Percentiles rank a stretch among this genome's conserved stretches.
These are phyloP conservation scores for Solanum dulcamara DNA, from an alignment of 257 asterid genomes.

Conservation along the genomic window DNA sequence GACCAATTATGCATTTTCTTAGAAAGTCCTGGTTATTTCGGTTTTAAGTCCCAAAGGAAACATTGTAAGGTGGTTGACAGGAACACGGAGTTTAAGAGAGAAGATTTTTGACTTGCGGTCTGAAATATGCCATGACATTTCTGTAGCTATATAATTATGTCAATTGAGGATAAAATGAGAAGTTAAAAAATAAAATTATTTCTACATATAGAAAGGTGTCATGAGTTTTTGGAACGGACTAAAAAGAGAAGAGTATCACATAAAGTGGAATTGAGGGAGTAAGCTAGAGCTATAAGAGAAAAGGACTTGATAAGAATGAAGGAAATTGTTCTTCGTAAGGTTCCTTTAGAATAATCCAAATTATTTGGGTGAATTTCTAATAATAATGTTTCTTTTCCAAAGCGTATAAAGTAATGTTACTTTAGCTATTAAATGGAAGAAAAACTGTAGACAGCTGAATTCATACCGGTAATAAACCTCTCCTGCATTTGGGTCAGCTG, in stretches of 20 bases:
- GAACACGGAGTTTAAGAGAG: neutral
- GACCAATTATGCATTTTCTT: neutral
- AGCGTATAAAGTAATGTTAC: neutral
- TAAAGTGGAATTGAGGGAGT: neutral
- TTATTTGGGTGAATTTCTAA: neutral
- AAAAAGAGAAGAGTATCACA: neutral
- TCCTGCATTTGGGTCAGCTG: conserved; percentile 84
- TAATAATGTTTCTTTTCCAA: neutral
- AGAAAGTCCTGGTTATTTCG: neutral
- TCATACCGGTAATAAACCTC: conserved; percentile 87
- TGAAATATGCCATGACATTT: neutral
- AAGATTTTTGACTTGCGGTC: neutral
- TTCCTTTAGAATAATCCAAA: neutral
- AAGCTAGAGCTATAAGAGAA: neutral
- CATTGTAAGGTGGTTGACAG: neutral
- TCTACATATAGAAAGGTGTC: neutral
- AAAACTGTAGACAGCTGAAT: neutral
- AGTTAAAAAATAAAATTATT: neutral
- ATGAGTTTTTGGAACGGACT: neutral
- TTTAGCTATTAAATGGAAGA: neutral
- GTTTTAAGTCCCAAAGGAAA: neutral
- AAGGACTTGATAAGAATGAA: neutral
- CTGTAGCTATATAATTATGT: neutral
- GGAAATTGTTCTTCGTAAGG: neutral
- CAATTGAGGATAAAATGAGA: neutral